phyloP scores from a whole-genome alignment of 345 rosid species.

The Viola odorata region DNA sequence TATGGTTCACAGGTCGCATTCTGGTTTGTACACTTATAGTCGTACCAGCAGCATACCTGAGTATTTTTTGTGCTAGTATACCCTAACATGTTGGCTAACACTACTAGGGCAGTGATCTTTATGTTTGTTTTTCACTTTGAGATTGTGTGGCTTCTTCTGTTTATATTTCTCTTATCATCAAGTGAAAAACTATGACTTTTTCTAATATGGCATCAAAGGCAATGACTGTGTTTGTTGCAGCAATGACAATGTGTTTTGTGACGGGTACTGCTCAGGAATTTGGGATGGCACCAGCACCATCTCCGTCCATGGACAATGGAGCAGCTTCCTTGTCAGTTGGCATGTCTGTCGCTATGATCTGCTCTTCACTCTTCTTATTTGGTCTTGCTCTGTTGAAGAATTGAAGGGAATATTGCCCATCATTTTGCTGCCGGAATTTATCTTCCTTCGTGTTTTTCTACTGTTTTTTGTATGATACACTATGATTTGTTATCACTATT shows the following conservation, averaged over 20 bases:
- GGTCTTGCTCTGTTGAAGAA: conserved; percentile 1
- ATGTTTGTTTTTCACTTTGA: not conserved
- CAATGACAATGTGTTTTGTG: too few relatives aligned
- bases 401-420: not conserved
- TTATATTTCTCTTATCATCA: not conserved
- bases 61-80: not conserved
- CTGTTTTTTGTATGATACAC: too few relatives aligned
- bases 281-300: conserved; percentile 7
- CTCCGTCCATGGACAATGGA: conserved; percentile 9
- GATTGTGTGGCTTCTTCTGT: not conserved
- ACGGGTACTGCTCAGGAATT: conserved; percentile 5
- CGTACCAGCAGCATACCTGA: too few relatives aligned
- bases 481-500: too few relatives aligned
- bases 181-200: not conserved
- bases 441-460: too few relatives aligned
- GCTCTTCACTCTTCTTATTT: conserved; percentile 5
- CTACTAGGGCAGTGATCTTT: not conserved
- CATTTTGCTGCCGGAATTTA: too few relatives aligned
- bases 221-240: too few relatives aligned
- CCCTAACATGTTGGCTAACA: not conserved
- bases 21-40: too few relatives aligned
- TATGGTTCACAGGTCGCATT: too few relatives aligned
- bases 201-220: too few relatives aligned
- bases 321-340: conserved; percentile 3
- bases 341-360: not conserved